Evolutionary conservation across 306 rosid species (phyloP), one percentile per base, ranked within the genome.

Genomic region (Canavalia ensiformis): DNA sequence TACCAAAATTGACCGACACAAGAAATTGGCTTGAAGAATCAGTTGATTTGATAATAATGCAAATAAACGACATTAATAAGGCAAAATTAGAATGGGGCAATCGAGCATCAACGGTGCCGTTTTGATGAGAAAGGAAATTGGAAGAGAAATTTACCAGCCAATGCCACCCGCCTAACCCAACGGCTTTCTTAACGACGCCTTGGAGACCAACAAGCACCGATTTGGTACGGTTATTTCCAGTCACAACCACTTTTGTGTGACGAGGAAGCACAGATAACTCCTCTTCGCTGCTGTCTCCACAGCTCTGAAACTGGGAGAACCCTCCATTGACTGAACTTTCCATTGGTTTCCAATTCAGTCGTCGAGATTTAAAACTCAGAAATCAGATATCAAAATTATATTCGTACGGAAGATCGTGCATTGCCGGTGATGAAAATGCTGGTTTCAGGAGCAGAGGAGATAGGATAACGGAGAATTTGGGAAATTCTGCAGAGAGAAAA

Each of bases 111-210:
- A 28, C 7, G 52, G 79, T 55, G 7, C 25, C 54, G 59, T 72
- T 84, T 79, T 62, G 47, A 63, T 6, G 18, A 4, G 9, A 59
- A 30, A 31, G 13, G 28, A 35, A 67, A 71, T 56, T 41, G 49
- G 57, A 7, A 1, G 10, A 58, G 59, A 64, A 65, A 92, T 33
- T 89, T 89, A 95, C 99, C 93, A 95, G 99, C 99, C 99, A 95
- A 91, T 95, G 99, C 99, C 99, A 95, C 0, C 99, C 99, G 47
- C 99, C 99, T 4, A 93, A 79, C 0, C 99, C 99, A 33, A 95
- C 99, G 72, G 99, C 99, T 81, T 95, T 95, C 90, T 95, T 95
- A 37, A 95, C 99, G 9, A 95, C 99, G 1, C 99, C 99, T 72
- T 88, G 98, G 2, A 95, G 97, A 60, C 99, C 99, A 51, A 95